Percentiles rank a stretch among this genome's conserved stretches.
These are phyloP conservation scores for Fusarium sp. DNA, from an alignment of 2,329 filamentous ascomycete genomes.

Conservation along the genomic window DNA sequence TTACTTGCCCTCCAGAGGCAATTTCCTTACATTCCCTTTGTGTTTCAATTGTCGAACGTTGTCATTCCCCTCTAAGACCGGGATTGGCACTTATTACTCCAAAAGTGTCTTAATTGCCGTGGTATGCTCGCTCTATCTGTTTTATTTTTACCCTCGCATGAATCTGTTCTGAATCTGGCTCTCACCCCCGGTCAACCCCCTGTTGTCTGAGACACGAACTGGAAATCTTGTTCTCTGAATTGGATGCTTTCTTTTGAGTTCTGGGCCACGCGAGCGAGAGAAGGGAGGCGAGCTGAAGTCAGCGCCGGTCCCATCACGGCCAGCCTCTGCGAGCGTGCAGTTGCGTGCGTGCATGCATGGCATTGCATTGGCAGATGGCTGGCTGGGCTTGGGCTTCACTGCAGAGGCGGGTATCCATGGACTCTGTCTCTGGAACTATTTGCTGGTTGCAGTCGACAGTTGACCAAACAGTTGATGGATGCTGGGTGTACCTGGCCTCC, in stretches of 20 bases:
- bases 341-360: background rate
- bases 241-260: conserved; percentile 27
- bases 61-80: conserved; percentile 36
- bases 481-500: conserved; percentile 4
- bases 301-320: conserved; percentile 23
- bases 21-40: conserved; percentile 42
- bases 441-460: conserved; percentile 13
- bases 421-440: conserved; percentile 1
- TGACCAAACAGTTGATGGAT: conserved; percentile 24
- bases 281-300: conserved; percentile 33
- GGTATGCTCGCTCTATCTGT: conserved; percentile 41
- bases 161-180: conserved; percentile 37
- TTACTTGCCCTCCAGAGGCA: conserved; percentile 20
- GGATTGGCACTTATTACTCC: conserved; percentile 31
- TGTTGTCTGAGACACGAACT: conserved; percentile 31
- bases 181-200: conserved; percentile 33
- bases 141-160: conserved; percentile 36
- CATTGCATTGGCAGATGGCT: conserved; percentile 7
- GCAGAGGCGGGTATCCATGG: conserved; percentile 6
- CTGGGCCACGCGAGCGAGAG: background rate
- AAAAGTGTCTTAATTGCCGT: conserved; percentile 43
- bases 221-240: conserved; percentile 5
- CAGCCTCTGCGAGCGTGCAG: conserved; percentile 11
- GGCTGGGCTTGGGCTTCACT: conserved; percentile 10
- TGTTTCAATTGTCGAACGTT: conserved; percentile 42